Evolutionary conservation across 176 grass and related monocot genomes (phyloP), one percentile per base, ranked within the genome.

Genomic region (Cenchrus purpureus): DNA sequence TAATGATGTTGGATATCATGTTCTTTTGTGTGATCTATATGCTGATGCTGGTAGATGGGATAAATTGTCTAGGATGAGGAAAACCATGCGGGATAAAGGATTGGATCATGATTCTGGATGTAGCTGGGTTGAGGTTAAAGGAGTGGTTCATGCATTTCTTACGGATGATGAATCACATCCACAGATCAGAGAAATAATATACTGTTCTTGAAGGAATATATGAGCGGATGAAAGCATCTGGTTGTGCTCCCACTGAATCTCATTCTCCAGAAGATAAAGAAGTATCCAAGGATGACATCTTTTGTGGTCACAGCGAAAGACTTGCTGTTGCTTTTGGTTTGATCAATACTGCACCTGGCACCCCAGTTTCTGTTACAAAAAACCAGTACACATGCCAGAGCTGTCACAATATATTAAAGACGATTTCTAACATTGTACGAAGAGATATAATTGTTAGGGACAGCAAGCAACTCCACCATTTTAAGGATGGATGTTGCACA

Each of bases 101-200:
- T 62, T 98, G 79, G 89, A 87, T 61, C 81, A 86, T 71, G 90
- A 91, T 77, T 83, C 60, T 17, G 96, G 91, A 28, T 98, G 96
- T 54, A 95, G 96, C 76, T 98, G 96, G 96, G 91, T 98, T 45
- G 96, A 98, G 84, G 83, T 88, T 82, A 98, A 94, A 86, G 96
- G 96, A 70, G 74, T 80, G 55, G 83, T 94, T 51, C 96, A 98
- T 85, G 96, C 96, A 81, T 98, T 98, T 92, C 91, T 98, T 73
- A 95, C 90, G 56, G 81, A 86, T 66, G 93, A 98, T 79, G 87
- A 91, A 31, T 92, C 96, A 1, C 96, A 98, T 52, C 93, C 96
- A 20, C 96, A 98, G 87, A 95, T 98, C 19, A 91, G 90, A 73
- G 93, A 98, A 90, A 95, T 95, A 79, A 81, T n/a, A 90, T 58